Conservation (phyloP, 2,329 filamentous ascomycete genomes). For the Fusarium musae region DNA sequence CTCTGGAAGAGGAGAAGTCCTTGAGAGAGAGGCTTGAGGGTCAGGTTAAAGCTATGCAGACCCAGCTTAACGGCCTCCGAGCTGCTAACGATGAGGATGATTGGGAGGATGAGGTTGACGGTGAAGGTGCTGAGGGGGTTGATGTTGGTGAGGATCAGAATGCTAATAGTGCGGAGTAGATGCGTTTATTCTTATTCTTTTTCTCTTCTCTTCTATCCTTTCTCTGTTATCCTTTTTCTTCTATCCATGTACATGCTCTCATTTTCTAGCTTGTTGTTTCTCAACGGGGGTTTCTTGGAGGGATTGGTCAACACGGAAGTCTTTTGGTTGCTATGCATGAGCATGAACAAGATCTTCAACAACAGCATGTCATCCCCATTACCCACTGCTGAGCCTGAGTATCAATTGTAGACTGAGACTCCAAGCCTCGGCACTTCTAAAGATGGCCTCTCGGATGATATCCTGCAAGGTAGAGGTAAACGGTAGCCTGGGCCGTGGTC, state of each 20-base stretch:
- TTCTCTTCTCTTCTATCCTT: too few relatives aligned
- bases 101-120: background rate
- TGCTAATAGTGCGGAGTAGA: background rate
- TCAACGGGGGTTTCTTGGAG: fast-evolving
- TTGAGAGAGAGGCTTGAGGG: background rate
- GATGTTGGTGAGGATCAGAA: background rate
- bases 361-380: fast-evolving
- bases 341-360: background rate
- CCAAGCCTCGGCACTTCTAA: fast-evolving
- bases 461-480: background rate
- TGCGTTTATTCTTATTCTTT: fast-evolving
- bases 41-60: background rate
- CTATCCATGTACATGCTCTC: background rate
- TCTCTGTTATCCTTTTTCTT: background rate
- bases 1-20: background rate
- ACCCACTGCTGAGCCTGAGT: fast-evolving
- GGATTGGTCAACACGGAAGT: fast-evolving
- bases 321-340: background rate
- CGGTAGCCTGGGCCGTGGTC: background rate
- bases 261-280: background rate
- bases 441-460: fast-evolving
- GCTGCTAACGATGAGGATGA: background rate
- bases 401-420: fast-evolving
- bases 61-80: fast-evolving
- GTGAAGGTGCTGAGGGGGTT: background rate